phyloP scores from a whole-genome alignment of 2,329 filamentous ascomycete genomes.

The Hortaea werneckii region DNA sequence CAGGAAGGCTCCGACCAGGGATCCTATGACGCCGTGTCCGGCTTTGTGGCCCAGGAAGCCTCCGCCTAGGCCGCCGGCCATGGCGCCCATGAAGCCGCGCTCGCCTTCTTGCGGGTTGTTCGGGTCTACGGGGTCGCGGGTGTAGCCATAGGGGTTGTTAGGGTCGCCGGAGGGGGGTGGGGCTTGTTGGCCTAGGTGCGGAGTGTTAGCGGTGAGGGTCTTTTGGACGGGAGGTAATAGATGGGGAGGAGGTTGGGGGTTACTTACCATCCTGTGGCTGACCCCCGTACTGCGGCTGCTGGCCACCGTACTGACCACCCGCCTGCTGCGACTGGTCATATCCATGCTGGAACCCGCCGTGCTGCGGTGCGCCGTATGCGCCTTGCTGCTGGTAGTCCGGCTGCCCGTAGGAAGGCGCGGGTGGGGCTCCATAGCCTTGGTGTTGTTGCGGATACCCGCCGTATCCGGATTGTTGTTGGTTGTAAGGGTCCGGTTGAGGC shows the following conservation, averaged over 20 bases:
- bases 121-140: conserved; percentile 26
- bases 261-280: conserved; percentile 12
- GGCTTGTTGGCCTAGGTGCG: conserved; percentile 3
- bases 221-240: too few relatives aligned
- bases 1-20: conserved; percentile 46
- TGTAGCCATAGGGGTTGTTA: conserved; percentile 28
- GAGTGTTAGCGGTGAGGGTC: background rate
- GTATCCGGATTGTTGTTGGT: conserved; percentile 16
- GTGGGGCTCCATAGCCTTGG: conserved; percentile 18
- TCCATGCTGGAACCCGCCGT: conserved; percentile 14
- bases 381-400: conserved; percentile 14
- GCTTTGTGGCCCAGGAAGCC: conserved; percentile 47
- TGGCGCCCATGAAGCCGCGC: conserved; percentile 46
- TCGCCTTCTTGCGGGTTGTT: conserved; percentile 42
- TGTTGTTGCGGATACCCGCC: conserved; percentile 16
- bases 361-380: conserved; percentile 6
- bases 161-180: conserved; percentile 26
- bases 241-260: conserved; percentile 4
- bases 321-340: conserved; percentile 2
- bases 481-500: conserved; percentile 12
- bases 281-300: conserved; percentile 7
- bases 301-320: conserved; percentile 3
- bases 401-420: conserved; percentile 17
- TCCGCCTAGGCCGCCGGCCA: conserved; percentile 48
- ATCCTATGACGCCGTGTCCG: conserved; percentile 45